phyloP scores from a whole-genome alignment of 2,329 filamentous ascomycete species.

The Tolypocladium amazonense region DNA sequence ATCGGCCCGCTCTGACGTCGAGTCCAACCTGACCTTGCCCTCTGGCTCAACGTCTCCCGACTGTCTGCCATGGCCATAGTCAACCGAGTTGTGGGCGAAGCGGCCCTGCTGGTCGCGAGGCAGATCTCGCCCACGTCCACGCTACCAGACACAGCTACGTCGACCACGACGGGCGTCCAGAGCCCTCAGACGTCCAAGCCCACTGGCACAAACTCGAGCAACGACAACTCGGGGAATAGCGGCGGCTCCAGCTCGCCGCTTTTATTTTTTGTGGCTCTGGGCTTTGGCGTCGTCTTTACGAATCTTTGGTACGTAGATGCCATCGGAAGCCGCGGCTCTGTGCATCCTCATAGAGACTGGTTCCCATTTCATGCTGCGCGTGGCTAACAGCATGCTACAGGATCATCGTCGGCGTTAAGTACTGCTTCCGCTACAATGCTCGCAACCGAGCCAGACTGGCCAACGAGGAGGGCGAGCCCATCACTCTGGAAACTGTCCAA shows the following conservation, averaged over 20 bases:
- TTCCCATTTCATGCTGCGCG: not conserved
- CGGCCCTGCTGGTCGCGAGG: slow-evolving; percentile 25
- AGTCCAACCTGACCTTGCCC: not conserved
- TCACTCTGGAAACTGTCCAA: slow-evolving; percentile 78
- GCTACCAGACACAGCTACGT: slow-evolving; percentile 4
- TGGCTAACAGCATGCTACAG: slow-evolving; percentile 35
- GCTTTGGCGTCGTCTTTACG: slow-evolving; percentile 96
- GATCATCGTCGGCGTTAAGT: slow-evolving; percentile 99
- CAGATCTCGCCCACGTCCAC: slow-evolving; percentile 8
- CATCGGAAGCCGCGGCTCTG: not conserved
- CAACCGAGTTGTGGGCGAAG: slow-evolving; percentile 24
- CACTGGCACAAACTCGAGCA: slow-evolving; percentile 7
- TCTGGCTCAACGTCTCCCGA: not conserved
- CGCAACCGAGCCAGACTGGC: slow-evolving; percentile 71
- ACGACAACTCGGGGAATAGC: slow-evolving; percentile 10
- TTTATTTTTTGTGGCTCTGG: slow-evolving; percentile 84
- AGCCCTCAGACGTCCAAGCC: slow-evolving; percentile 6
- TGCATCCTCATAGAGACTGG: not conserved
- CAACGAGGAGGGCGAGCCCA: slow-evolving; percentile 76
- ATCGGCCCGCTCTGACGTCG: slow-evolving; percentile 2
- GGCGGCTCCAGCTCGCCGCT: slow-evolving; percentile 30
- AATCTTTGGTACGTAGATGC: slow-evolving; percentile 68
- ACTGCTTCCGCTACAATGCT: slow-evolving; percentile 97
- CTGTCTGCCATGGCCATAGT: slow-evolving; percentile 22
- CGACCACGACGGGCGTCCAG: slow-evolving; percentile 5